These are phyloP conservation scores for Hemisphaericaspora lyxosophila DNA, from an alignment of 1,139 yeast species.

Conservation along the genomic window DNA sequence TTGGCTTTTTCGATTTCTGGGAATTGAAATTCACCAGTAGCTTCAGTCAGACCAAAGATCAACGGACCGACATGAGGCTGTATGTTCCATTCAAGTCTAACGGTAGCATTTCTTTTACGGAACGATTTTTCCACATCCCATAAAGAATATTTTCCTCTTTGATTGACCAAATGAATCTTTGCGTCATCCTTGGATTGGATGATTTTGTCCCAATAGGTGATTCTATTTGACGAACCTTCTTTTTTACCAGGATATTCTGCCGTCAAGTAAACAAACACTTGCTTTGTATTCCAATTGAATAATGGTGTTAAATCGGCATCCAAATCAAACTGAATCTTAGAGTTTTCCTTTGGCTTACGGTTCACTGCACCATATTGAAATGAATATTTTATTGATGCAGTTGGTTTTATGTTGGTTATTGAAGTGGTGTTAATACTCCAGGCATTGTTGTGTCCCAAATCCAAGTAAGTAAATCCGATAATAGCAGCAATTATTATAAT, in stretches of 20 bases:
- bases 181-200: slow-evolving; percentile 62
- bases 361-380: slow-evolving; percentile 71
- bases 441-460: slow-evolving; percentile 46
- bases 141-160: slow-evolving; percentile 74
- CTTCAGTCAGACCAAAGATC: slow-evolving; percentile 59
- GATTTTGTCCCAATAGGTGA: slow-evolving; percentile 90
- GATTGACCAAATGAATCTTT: slow-evolving; percentile 47
- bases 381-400: slow-evolving; percentile 55
- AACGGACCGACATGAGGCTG: slow-evolving; percentile 90
- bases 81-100: slow-evolving; percentile 83
- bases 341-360: slow-evolving; percentile 78
- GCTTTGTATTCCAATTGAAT: slow-evolving; percentile 97
- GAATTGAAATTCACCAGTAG: slow-evolving; percentile 28
- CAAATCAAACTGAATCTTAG: slow-evolving; percentile 69
- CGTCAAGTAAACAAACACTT: slow-evolving; percentile 83
- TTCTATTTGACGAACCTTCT: slow-evolving; percentile 54
- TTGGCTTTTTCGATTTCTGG: slow-evolving; percentile 22
- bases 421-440: slow-evolving; percentile 45
- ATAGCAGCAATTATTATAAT: slow-evolving; percentile 47
- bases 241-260: slow-evolving; percentile 79
- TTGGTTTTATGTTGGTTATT: slow-evolving; percentile 38
- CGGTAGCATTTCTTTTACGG: slow-evolving; percentile 63
- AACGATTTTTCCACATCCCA: slow-evolving; percentile 81
- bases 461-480: slow-evolving; percentile 47
- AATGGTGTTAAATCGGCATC: slow-evolving; percentile 64